These are phyloP conservation scores for Saccharomyces cerevisiae DNA, from an alignment of 805 yeast genomes.

Conservation along the genomic window DNA sequence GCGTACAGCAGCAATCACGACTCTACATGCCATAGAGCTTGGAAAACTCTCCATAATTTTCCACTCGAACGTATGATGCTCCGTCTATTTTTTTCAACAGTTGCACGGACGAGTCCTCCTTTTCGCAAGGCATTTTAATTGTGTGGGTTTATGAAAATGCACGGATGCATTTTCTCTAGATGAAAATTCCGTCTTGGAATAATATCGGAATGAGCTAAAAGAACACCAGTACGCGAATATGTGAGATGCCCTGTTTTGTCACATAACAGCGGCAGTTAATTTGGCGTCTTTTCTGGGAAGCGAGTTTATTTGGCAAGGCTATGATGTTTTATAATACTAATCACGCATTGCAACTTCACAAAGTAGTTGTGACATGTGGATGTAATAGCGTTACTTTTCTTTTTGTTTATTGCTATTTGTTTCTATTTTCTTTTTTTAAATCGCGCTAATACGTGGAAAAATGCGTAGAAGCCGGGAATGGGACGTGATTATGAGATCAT, in stretches of 20 bases:
- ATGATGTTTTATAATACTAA: neutral
- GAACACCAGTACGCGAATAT: neutral
- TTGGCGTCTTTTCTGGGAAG: neutral
- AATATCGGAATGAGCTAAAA: too few species aligned
- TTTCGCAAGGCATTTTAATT: neutral
- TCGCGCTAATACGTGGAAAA: neutral
- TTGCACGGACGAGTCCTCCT: neutral
- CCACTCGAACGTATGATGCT: neutral
- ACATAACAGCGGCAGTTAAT: too few species aligned
- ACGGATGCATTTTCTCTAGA: neutral
- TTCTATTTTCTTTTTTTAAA: neutral
- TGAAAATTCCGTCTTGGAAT: neutral
- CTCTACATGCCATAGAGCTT: neutral
- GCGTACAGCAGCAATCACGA: neutral
- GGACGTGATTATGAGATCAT: neutral
- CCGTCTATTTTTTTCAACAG: neutral
- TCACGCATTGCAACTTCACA: neutral
- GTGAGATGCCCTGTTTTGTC: neutral
- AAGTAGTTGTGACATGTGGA: neutral
- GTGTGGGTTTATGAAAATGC: neutral
- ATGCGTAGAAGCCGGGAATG: neutral
- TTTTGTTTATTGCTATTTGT: neutral
- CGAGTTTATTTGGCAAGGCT: neutral
- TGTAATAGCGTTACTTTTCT: neutral
- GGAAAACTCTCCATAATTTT: neutral